Conservation (phyloP, 108 stramenopile species). For the Thalassiosira profunda region DNA sequence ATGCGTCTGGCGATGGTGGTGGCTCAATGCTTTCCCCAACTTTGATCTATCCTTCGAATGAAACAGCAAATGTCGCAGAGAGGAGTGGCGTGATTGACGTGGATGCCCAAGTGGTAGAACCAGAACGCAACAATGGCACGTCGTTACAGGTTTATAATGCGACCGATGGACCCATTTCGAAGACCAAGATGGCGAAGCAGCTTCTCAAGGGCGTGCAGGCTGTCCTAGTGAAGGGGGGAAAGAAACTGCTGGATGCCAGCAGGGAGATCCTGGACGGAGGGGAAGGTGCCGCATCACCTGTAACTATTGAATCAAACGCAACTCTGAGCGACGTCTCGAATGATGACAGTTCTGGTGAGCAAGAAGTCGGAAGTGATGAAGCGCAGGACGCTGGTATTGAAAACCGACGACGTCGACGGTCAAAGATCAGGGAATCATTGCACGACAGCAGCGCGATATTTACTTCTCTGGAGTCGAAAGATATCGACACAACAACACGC, state of each 20-base stretch:
- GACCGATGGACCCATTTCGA: background rate
- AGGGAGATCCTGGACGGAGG: background rate
- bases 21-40: too few relatives aligned
- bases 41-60: too few relatives aligned
- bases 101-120: constrained; percentile 6
- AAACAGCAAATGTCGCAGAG: background rate
- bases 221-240: background rate
- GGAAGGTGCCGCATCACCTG: background rate
- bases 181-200: background rate
- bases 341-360: background rate
- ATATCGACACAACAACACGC: constrained; percentile 16
- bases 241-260: background rate
- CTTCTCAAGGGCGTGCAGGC: background rate
- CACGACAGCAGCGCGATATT: background rate
- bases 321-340: background rate
- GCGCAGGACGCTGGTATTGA: background rate
- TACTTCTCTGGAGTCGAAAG: constrained; percentile 18
- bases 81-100: constrained; percentile 21
- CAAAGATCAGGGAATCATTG: background rate
- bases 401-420: background rate
- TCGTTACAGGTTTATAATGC: background rate
- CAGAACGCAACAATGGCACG: background rate
- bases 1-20: too few relatives aligned
- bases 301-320: background rate
- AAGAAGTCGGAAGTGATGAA: background rate